Evolutionary conservation across 1,139 yeast genomes (phyloP).

Genomic region (Yamadazyma kanchanaburiensis): DNA sequence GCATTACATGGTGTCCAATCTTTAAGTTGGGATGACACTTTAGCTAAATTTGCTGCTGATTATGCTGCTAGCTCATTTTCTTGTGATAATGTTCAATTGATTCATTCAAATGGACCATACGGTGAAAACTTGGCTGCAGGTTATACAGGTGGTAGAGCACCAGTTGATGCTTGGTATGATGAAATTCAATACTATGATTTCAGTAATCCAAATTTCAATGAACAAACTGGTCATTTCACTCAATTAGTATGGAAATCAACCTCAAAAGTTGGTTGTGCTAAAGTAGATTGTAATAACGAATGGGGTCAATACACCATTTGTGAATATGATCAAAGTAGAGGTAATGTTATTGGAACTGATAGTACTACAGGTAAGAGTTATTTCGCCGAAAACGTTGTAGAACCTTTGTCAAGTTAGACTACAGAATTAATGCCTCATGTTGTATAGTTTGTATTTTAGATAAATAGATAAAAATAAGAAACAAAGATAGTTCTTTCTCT

Average conservation of each 20-base stretch:
- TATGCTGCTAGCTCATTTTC: slow-evolving; percentile 42
- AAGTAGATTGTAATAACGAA: slow-evolving; percentile 44
- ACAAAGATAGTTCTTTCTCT: too few species aligned
- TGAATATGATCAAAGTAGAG: slow-evolving; percentile 57
- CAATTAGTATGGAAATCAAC: slow-evolving; percentile 66
- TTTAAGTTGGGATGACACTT: slow-evolving; percentile 46
- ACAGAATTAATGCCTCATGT: too few species aligned
- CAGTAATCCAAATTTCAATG: slow-evolving; percentile 40
- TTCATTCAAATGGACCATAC: slow-evolving; percentile 50
- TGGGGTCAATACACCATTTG: slow-evolving; percentile 65
- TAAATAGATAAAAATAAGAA: too few species aligned
- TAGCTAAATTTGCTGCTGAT: slow-evolving; percentile 46
- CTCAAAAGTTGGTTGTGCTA: slow-evolving; percentile 60
- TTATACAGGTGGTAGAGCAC: slow-evolving; percentile 41
- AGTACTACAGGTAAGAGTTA: slow-evolving; percentile 28
- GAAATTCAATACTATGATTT: slow-evolving; percentile 55
- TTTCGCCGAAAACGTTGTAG: slow-evolving; percentile 53
- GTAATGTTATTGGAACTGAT: slow-evolving; percentile 49
- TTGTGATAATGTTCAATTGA: slow-evolving; percentile 52
- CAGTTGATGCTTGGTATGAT: slow-evolving; percentile 65
- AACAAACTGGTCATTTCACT: slow-evolving; percentile 61
- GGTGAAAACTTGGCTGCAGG: slow-evolving; percentile 65
- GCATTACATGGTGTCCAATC: slow-evolving; percentile 49
- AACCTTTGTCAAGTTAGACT: too few species aligned
- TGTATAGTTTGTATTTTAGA: too few species aligned